A percentile compares a stretch with the other conserved stretches of the same genome.
These are phyloP conservation scores for Cairneyella variabilis DNA, from an alignment of 495 filamentous ascomycete genomes.

Conservation along the genomic window DNA sequence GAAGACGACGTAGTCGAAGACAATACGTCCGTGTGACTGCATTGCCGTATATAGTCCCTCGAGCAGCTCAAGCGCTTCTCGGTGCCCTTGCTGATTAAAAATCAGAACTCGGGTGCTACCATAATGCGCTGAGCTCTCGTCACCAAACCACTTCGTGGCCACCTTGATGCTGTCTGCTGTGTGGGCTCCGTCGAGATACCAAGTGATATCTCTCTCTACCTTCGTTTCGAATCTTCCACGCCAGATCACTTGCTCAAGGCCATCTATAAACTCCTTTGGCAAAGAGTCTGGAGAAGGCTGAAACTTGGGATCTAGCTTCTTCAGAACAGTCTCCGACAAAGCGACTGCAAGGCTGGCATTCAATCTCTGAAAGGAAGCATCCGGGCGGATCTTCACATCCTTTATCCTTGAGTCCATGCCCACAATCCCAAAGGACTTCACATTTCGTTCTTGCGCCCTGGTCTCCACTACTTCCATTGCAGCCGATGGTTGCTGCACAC, in stretches of 20 bases:
- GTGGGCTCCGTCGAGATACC: slow-evolving; percentile 91
- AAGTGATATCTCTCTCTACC: slow-evolving; percentile 55
- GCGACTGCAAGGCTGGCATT: slow-evolving; percentile 84
- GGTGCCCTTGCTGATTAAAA: slow-evolving; percentile 93
- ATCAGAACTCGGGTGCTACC: slow-evolving; percentile 59
- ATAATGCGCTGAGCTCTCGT: slow-evolving; percentile 28
- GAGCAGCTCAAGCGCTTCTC: slow-evolving; percentile 69
- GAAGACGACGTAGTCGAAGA: slow-evolving; percentile 82
- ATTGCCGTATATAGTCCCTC: slow-evolving; percentile 54
- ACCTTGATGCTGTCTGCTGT: slow-evolving; percentile 82
- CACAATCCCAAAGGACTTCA: slow-evolving; percentile 54
- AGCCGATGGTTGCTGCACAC: slow-evolving; percentile 60
- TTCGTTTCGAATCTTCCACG: slow-evolving; percentile 82
- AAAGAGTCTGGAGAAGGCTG: slow-evolving; percentile 33
- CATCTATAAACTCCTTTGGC: slow-evolving; percentile 64
- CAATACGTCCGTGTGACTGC: slow-evolving; percentile 37
- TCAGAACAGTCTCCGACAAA: slow-evolving; percentile 60
- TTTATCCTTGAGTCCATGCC: slow-evolving; percentile 47
- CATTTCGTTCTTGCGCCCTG: slow-evolving; percentile 65
- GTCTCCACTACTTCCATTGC: slow-evolving; percentile 67
- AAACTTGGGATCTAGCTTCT: slow-evolving; percentile 38
- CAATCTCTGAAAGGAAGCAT: slow-evolving; percentile 76
- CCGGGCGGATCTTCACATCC: slow-evolving; percentile 65
- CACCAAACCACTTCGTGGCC: slow-evolving; percentile 74
- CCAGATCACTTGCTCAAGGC: slow-evolving; percentile 71